Evolutionary conservation across 1,284 basidiomycete species (phyloP).

Genomic region (Hymenochaete sp.): DNA sequence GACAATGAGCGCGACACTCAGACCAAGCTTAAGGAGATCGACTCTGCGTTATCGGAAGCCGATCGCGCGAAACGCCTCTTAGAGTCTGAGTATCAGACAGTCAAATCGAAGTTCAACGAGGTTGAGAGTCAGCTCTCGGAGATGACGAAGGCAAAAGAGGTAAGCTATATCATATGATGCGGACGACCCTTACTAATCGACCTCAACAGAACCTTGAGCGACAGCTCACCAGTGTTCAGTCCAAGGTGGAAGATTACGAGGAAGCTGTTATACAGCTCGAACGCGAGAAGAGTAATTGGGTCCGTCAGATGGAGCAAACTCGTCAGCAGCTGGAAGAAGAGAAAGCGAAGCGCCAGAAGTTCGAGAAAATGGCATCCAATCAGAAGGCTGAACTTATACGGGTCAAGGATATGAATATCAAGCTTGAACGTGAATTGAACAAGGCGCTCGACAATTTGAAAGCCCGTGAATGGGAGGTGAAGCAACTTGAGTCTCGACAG

Average conservation of each 20-base stretch:
- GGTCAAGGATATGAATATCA: constrained; percentile 62
- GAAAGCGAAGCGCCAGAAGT: constrained; percentile 57
- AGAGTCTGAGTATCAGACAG: constrained; percentile 67
- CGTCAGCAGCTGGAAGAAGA: constrained; percentile 66
- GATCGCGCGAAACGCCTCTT: constrained; percentile 64
- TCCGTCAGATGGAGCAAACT: constrained; percentile 61
- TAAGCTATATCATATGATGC: too few species aligned
- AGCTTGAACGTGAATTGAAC: constrained; percentile 75
- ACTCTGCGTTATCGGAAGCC: constrained; percentile 47
- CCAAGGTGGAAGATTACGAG: constrained; percentile 79
- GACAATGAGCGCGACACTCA: constrained; percentile 47
- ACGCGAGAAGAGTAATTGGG: constrained; percentile 68
- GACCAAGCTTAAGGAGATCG: constrained; percentile 44
- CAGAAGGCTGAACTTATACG: constrained; percentile 64
- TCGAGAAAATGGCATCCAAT: constrained; percentile 58
- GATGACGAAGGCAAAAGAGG: constrained; percentile 62
- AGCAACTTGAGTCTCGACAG: constrained; percentile 77
- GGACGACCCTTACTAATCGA: background rate
- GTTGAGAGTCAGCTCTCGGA: constrained; percentile 61
- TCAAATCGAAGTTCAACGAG: constrained; percentile 68
- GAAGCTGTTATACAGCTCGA: constrained; percentile 80
- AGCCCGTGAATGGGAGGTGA: constrained; percentile 78
- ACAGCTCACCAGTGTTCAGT: constrained; percentile 62
- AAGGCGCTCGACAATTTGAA: constrained; percentile 75
- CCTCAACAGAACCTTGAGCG: constrained; percentile 60